These are phyloP conservation scores for Cryptosporidium andersoni DNA, from an alignment of 169 alveolate species.

Conservation along the genomic window DNA sequence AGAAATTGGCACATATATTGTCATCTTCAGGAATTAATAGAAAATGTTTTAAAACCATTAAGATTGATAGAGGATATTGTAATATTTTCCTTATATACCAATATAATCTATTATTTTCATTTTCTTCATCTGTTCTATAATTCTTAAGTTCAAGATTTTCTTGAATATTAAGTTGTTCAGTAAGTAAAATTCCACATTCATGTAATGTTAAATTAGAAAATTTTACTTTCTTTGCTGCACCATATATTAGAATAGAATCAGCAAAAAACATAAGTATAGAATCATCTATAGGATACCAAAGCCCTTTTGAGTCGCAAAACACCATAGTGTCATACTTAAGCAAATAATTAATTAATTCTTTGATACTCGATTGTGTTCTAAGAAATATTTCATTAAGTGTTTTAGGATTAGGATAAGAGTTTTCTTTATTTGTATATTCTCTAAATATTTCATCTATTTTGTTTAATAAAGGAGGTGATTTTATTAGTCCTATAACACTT, in stretches of 20 bases:
- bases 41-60: constrained; percentile 9
- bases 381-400: constrained; percentile 16
- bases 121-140: background rate
- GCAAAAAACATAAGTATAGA: constrained; percentile 6
- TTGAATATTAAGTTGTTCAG: background rate
- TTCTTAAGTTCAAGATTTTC: background rate
- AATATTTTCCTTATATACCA: too few relatives aligned
- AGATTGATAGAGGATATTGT: too few relatives aligned
- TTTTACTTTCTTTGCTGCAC: constrained; percentile 15
- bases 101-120: too few relatives aligned
- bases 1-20: background rate
- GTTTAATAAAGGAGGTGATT: constrained; percentile 10
- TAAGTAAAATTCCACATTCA: constrained; percentile 7
- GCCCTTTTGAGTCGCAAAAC: constrained; percentile 37
- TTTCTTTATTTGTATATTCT: background rate
- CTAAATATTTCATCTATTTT: constrained; percentile 21
- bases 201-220: constrained; percentile 1
- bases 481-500: constrained; percentile 19
- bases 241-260: constrained; percentile 11
- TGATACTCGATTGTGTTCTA: constrained; percentile 17
- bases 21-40: background rate
- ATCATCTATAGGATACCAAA: constrained; percentile 39
- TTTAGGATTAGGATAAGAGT: constrained; percentile 2
- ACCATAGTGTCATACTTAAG: constrained; percentile 32
- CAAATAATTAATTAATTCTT: constrained; percentile 23